Conservation (phyloP, 2,329 filamentous ascomycete species). For the Geosmithia flava region DNA sequence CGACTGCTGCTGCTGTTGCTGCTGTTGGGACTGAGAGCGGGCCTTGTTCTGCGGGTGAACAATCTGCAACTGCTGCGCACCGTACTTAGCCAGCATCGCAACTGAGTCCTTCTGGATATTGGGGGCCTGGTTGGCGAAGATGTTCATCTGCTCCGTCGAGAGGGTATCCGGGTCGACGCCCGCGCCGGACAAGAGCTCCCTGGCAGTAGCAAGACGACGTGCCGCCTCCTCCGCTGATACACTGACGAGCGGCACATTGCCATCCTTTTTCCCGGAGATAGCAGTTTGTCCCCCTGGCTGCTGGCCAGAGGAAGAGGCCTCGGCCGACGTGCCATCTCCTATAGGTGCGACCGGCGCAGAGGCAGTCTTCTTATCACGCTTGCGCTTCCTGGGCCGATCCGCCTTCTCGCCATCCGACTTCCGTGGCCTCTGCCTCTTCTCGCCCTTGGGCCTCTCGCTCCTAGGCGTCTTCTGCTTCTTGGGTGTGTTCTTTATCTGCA, state of each 20-base stretch:
- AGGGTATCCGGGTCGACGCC: slow-evolving; percentile 39
- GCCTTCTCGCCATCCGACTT: slow-evolving; percentile 9
- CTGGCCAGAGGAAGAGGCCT: neutral
- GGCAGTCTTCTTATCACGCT: neutral
- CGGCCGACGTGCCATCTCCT: neutral
- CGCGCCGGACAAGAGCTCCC: slow-evolving; percentile 30
- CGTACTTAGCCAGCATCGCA: slow-evolving; percentile 42
- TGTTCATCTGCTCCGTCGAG: slow-evolving; percentile 42
- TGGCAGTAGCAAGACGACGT: slow-evolving; percentile 35
- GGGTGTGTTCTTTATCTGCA: slow-evolving; percentile 8
- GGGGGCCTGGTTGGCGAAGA: slow-evolving; percentile 47
- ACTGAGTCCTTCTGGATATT: slow-evolving; percentile 41
- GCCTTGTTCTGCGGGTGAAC: slow-evolving; percentile 35
- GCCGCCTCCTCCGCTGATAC: slow-evolving; percentile 31
- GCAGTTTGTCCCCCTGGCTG: neutral
- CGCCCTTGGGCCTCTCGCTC: slow-evolving; percentile 6
- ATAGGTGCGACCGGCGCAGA: neutral
- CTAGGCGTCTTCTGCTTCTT: slow-evolving; percentile 4
- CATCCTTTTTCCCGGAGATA: too few species aligned
- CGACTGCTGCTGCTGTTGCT: slow-evolving; percentile 13
- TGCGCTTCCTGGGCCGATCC: slow-evolving; percentile 1
- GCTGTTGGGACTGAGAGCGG: slow-evolving; percentile 8
- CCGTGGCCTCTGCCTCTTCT: slow-evolving; percentile 14
- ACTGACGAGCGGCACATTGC: slow-evolving; percentile 14
- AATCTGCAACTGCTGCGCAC: slow-evolving; percentile 43